Evolutionary conservation across 148 eudicot species (phyloP), one percentile per base, ranked within the genome.

Genomic region (Fagopyrum esculentum): DNA sequence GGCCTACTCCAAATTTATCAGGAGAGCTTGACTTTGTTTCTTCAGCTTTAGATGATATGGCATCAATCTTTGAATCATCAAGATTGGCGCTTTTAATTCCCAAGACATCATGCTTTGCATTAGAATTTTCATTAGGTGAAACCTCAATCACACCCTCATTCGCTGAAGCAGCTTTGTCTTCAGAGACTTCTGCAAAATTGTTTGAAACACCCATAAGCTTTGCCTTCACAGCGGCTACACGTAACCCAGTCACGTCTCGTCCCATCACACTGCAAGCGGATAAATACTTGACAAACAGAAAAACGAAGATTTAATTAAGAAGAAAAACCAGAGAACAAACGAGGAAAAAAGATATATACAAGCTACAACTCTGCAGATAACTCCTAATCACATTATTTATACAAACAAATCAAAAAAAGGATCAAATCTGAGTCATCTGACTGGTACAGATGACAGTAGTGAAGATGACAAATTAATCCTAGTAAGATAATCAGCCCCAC

Each of bases 251-350:
- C 77, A 90, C 83, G 72, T 91, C 91, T 79, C 96, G 90, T 77
- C 93, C 97, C 98, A 94, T 91, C 74, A 64, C 79, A 82, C 98
- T 91, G 89, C 85, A 79, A 6, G 48, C 69, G 81, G 60, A 78
- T 44, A 29, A 71, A 44, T 12, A 55, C 46, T 64, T 64, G 19
- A 64, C 45, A 64, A 64, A 40, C 7, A 6, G 0, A 40, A 17
- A 64, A 40, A 45, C n/a, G 6, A 22, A 17, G 11, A 64, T 64
- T 61, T 40, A 7, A 22, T 22, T 22, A 35, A 35, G 13, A 35
- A 35, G 17, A 66, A 6, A 35, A 40, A 43, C 30, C 9, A 35
- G 5, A 10, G n/a, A 57, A 63, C n/a, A 63, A 63, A 43, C 19
- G 5, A 66, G 71, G 46, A 54, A 54, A 54, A 3, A n/a, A 54